Evolutionary conservation across 2,329 filamentous ascomycete species (phyloP).

Genomic region (Neofusicoccum ribis): DNA sequence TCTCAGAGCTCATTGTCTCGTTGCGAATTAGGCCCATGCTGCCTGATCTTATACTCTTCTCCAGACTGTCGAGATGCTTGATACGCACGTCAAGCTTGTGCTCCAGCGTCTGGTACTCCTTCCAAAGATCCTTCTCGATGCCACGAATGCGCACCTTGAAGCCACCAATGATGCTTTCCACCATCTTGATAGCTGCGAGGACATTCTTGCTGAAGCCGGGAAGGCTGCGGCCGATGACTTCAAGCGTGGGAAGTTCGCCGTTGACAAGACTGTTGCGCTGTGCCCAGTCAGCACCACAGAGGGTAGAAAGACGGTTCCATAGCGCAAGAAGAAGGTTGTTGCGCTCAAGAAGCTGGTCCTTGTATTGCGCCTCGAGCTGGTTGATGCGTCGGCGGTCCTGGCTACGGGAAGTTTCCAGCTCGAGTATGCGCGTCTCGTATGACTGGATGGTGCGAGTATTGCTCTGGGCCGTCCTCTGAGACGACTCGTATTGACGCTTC

Average conservation of each 20-base stretch:
- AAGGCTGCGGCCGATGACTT: slow-evolving; percentile 81
- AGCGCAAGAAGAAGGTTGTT: slow-evolving; percentile 85
- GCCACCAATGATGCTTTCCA: slow-evolving; percentile 75
- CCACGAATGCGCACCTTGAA: slow-evolving; percentile 79
- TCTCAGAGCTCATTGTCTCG: slow-evolving; percentile 46
- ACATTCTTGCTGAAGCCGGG: slow-evolving; percentile 90
- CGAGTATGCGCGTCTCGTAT: slow-evolving; percentile 79
- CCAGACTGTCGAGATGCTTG: slow-evolving; percentile 85
- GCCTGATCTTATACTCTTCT: slow-evolving; percentile 63
- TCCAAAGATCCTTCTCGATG: slow-evolving; percentile 87
- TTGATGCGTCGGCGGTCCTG: slow-evolving; percentile 77
- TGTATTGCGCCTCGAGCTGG: slow-evolving; percentile 74
- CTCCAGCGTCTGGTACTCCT: slow-evolving; percentile 86
- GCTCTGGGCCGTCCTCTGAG: slow-evolving; percentile 83
- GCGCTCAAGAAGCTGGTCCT: slow-evolving; percentile 84
- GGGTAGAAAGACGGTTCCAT: slow-evolving; percentile 82
- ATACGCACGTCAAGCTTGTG: slow-evolving; percentile 74
- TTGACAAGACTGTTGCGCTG: slow-evolving; percentile 88
- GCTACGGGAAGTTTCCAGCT: slow-evolving; percentile 78
- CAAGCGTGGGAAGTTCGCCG: slow-evolving; percentile 79
- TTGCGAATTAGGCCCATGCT: slow-evolving; percentile 27
- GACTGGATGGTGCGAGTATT: slow-evolving; percentile 82
- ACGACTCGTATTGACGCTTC: slow-evolving; percentile 82
- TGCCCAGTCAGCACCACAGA: slow-evolving; percentile 91
- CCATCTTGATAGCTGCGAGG: slow-evolving; percentile 78